These are phyloP conservation scores for Cynara cardunculus DNA, from an alignment of 129 eudicot genomes.

Conservation along the genomic window DNA sequence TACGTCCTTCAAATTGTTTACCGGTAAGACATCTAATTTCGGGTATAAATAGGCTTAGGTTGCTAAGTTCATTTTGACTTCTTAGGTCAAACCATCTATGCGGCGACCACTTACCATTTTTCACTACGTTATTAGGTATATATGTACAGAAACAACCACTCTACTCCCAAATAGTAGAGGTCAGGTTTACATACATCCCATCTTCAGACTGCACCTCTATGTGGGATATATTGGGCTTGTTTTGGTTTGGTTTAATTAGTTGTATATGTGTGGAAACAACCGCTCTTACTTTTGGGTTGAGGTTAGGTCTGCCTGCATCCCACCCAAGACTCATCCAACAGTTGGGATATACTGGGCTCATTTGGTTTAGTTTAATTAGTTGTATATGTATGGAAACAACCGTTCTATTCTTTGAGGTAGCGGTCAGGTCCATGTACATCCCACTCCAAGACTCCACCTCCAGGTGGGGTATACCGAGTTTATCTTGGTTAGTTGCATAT, in stretches of 20 bases:
- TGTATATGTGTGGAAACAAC: too few relatives aligned
- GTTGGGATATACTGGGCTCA: too few relatives aligned
- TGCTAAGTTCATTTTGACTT: neutral
- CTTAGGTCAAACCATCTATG: neutral
- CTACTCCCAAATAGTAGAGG: neutral
- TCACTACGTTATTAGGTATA: neutral
- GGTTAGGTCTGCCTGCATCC: too few relatives aligned
- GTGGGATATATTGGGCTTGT: too few relatives aligned
- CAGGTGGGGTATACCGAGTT: neutral
- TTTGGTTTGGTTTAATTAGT: too few relatives aligned
- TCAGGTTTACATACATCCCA: neutral
- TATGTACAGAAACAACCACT: neutral
- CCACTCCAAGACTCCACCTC: neutral
- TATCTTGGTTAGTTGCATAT: neutral
- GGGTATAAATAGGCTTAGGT: neutral
- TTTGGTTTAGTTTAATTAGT: too few relatives aligned
- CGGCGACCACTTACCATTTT: neutral
- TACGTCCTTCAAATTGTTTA: conserved; percentile 82
- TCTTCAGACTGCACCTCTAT: neutral
- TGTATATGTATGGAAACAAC: neutral
- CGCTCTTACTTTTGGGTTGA: too few relatives aligned
- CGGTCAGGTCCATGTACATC: neutral
- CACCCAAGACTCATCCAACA: too few relatives aligned
- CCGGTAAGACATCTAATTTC: conserved; percentile 50
- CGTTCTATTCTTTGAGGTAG: neutral